These are phyloP conservation scores for Jacaranda copaia DNA, from an alignment of 257 asterid genomes.

Conservation along the genomic window DNA sequence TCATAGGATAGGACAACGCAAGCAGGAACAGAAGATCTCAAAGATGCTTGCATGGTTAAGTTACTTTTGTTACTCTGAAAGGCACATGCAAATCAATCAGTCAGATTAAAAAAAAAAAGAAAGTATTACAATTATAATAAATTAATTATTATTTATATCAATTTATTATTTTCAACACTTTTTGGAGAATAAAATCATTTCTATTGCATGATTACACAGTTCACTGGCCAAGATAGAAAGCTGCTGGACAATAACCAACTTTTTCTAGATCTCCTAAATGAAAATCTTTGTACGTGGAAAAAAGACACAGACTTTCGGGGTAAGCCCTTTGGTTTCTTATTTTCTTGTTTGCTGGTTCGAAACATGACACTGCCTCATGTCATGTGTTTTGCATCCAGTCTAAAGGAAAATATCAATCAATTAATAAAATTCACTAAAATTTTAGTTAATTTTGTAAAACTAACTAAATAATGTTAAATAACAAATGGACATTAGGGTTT, in stretches of 20 bases:
- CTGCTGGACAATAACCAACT: constrained; percentile 39
- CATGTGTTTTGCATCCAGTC: no score
- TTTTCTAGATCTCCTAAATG: not conserved
- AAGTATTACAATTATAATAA: not conserved
- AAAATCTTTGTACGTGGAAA: not conserved
- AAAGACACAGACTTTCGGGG: not conserved
- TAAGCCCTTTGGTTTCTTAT: not conserved
- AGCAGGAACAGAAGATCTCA: constrained; percentile 26
- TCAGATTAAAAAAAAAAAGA: not conserved
- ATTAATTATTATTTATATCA: not conserved
- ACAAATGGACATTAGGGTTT: no score
- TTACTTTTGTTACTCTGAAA: constrained; percentile 16
- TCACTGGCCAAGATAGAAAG: constrained; percentile 29
- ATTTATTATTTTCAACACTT: not conserved
- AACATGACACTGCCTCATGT: no score
- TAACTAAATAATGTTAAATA: no score
- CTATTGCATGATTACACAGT: constrained; percentile 4
- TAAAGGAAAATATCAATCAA: no score
- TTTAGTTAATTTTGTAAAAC: no score
- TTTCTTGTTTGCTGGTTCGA: no score
- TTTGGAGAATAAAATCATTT: constrained; percentile 32
- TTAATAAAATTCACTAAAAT: no score
- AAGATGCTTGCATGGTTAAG: constrained; percentile 19
- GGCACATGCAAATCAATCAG: constrained; percentile 36
- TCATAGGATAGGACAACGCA: not conserved